Percentiles rank a stretch among this genome's conserved stretches.
These are phyloP conservation scores for Amborella trichopoda DNA, from an alignment of 164 flowering plant genomes.

Conservation along the genomic window DNA sequence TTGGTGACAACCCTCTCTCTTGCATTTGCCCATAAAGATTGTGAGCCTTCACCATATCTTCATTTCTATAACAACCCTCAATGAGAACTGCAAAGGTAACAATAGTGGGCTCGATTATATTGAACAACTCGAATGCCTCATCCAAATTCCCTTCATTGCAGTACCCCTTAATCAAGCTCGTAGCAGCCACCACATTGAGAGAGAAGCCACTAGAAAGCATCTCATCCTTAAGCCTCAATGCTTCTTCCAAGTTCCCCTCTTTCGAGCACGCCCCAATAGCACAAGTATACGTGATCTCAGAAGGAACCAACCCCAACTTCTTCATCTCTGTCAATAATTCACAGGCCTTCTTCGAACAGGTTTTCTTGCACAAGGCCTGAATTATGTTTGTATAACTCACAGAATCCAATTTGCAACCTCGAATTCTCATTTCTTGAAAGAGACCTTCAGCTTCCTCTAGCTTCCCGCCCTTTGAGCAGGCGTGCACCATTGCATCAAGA, in stretches of 20 bases:
- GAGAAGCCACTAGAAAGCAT: slow-evolving; percentile 38
- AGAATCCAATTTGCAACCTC: slow-evolving; percentile 33
- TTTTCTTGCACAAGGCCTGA: slow-evolving; percentile 36
- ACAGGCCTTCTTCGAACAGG: slow-evolving; percentile 25
- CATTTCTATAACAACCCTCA: slow-evolving; percentile 43
- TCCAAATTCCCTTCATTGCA: slow-evolving; percentile 28
- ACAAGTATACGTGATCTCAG: slow-evolving; percentile 25
- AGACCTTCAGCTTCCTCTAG: slow-evolving; percentile 32
- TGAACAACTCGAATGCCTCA: slow-evolving; percentile 44
- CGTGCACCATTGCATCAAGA: slow-evolving; percentile 35
- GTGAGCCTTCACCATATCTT: slow-evolving; percentile 39
- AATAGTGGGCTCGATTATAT: slow-evolving; percentile 30
- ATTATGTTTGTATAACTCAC: slow-evolving; percentile 26
- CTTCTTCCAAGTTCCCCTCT: slow-evolving; percentile 44
- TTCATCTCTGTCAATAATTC: slow-evolving; percentile 63
- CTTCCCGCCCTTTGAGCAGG: slow-evolving; percentile 40
- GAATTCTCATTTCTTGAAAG: slow-evolving; percentile 34
- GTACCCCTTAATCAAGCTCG: slow-evolving; percentile 62
- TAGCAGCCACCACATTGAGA: slow-evolving; percentile 50
- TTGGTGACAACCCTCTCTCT: slow-evolving; percentile 26
- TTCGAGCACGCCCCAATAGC: slow-evolving; percentile 51
- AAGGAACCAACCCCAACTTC: slow-evolving; percentile 42
- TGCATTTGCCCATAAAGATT: slow-evolving; percentile 56
- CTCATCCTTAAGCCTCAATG: slow-evolving; percentile 52
- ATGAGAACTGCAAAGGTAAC: slow-evolving; percentile 51